Evolutionary conservation across 2,329 filamentous ascomycete genomes (phyloP), one percentile per base, ranked within the genome.

Genomic region (Colletotrichum plurivorum): DNA sequence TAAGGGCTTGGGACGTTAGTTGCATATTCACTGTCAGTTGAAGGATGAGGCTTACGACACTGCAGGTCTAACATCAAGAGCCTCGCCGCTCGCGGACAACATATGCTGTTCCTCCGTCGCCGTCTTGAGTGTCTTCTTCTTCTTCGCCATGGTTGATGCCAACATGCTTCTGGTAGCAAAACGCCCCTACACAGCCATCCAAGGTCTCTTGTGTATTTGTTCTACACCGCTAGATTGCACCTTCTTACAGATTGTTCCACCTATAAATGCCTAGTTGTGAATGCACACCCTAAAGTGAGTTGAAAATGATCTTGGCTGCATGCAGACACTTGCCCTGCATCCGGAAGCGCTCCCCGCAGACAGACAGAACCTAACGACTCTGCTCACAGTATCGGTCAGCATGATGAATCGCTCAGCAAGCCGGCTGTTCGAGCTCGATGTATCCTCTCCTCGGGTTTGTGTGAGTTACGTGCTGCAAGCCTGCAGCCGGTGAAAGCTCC

Each of bases 1-100:
- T 67, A 67, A 2, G 63, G 63, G 5, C 63, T 67, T 61, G 48
- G 20, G 45, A 13, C 4, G 16, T 49, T 27, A 43, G 49, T 16
- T 5, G 8, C 4, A 45, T 7, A 6, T 18, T 27, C 22, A 12
- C 27, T 27, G 36, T 36, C 27, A 36, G 13, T n/a, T 12, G 27
- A 53, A 12, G 25, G 9, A 13, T 18, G 4, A 31, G 49, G 36
- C 58, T 61, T 53, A 53, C 58, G 58, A 61, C 5, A 45, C 20
- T 20, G 27, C 20, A 12, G 48, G 48, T 9, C 45, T 46, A 18
- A 53, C 16, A 39, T 25, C 48, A 22, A 16, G 10, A 22, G 15
- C 22, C 20, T 51, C 48, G 20, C 15, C 22, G 27, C 27, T 31
- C 13, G 13, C 10, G 20, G 48, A 16, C 48, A 27, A 25, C 8